Percentiles rank a stretch among this genome's conserved stretches.
phyloP scores from a whole-genome alignment of 2,329 filamentous ascomycete genomes.

The Aspergillus pseudonomiae region DNA sequence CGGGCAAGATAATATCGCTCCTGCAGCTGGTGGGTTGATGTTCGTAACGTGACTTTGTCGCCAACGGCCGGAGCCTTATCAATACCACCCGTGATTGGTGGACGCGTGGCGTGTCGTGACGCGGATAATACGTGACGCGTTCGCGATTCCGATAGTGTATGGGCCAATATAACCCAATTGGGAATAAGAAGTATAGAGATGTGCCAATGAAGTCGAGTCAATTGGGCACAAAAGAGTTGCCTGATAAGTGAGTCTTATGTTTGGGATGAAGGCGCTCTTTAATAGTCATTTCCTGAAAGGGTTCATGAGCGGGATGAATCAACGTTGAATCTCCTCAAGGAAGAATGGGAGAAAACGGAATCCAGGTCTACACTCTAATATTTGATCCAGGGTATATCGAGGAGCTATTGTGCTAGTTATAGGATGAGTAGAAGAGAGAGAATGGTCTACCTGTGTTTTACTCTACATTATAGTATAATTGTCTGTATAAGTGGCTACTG shows the following conservation, averaged over 20 bases:
- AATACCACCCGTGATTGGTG: conserved; percentile 31
- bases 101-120: conserved; percentile 8
- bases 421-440: neutral
- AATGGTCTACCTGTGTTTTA: neutral
- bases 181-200: neutral
- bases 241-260: neutral
- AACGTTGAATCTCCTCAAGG: conserved; percentile 6
- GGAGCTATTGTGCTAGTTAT: neutral
- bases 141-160: conserved; percentile 7
- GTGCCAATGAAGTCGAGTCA: neutral
- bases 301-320: conserved; percentile 7
- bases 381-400: neutral
- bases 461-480: neutral
- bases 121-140: conserved; percentile 13
- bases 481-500: neutral
- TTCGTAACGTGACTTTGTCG: neutral
- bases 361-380: conserved; percentile 10
- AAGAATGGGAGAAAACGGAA: conserved; percentile 14
- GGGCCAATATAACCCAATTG: conserved; percentile 17
- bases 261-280: conserved; percentile 4
- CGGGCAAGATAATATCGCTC: neutral
- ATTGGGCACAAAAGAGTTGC: neutral
- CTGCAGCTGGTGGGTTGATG: conserved; percentile 4
- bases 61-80: neutral
- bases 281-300: neutral